Evolutionary conservation across 2,329 filamentous ascomycete genomes (phyloP), one percentile per base, ranked within the genome.

Genomic region (Aureobasidium sp.): DNA sequence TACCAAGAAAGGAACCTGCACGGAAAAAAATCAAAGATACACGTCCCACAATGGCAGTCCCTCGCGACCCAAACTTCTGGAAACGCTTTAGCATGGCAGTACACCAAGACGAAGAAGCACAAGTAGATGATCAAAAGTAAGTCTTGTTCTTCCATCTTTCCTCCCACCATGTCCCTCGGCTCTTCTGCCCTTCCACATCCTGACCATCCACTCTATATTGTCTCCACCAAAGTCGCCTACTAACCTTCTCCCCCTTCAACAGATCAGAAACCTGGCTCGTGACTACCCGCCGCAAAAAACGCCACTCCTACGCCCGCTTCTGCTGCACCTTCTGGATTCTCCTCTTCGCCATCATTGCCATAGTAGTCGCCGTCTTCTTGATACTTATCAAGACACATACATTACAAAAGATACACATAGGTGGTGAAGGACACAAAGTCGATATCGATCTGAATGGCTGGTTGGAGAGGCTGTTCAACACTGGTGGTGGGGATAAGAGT

Each of bases 81-180:
- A 78, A 78, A 61, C 80, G 82, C 67, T 85, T 85, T 74, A 82
- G 80, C 63, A 71, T 76, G 56, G 83, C 83, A 40, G 80, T 84
- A 1, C 82, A 84, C 68, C 71, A 62, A 59, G 81, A 84, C 65
- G 82, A 84, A 67, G 76, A 80, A 65, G 62, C 61, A 49, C 52
- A 56, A 33, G 3, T 44, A 11, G 27, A 53, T 8, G 22, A 31
- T 1, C 22, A 31, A 42, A 54, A 42, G 50, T 42, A 39, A 12
- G 49, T 2, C 24, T 5, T 14, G 2, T 4, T 27, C 33, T 31
- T 14, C 5, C 48, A 24, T 24, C 31, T 24, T 6, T 1, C 27
- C 33, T 35, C 5, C 19, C 17, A 22, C n/a, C 8, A 0, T 31
- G 0, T 12, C n/a, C 19, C 1, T 52, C 37, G 24, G 2, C 4